phyloP scores from a whole-genome alignment of 106 monocot species.

The Cymbidium sinense region DNA sequence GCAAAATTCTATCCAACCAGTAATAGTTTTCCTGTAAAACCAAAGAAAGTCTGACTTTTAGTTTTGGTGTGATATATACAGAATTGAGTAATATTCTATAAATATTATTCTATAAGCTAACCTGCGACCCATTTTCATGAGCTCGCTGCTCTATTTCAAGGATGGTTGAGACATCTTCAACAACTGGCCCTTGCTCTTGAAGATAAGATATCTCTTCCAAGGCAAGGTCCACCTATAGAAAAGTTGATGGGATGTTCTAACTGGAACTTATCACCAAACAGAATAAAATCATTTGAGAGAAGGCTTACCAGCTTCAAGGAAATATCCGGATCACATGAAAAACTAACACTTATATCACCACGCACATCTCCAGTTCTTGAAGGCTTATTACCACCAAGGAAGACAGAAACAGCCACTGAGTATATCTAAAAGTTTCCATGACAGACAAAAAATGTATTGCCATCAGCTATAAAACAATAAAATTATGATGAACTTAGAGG shows the following conservation, averaged over 20 bases:
- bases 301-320: conserved; percentile 81
- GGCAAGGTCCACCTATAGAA: conserved; percentile 80
- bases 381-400: conserved; percentile 97
- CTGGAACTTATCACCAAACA: background rate
- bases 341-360: conserved; percentile 94
- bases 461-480: background rate
- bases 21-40: conserved; percentile 87
- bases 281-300: background rate
- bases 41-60: conserved; percentile 8
- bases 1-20: conserved; percentile 91
- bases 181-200: conserved; percentile 74
- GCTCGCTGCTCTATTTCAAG: conserved; percentile 99
- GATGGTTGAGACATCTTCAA: conserved; percentile 68
- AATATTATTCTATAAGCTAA: conserved; percentile 15
- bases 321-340: conserved; percentile 93
- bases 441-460: background rate
- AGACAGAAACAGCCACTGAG: conserved; percentile 89
- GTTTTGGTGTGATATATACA: background rate
- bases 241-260: background rate
- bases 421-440: conserved; percentile 55
- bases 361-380: conserved; percentile 91
- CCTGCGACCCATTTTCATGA: conserved; percentile 99
- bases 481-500: background rate
- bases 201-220: conserved; percentile 84
- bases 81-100: background rate